Base-by-base conservation (phyloP, 2,329 filamentous ascomycete species). In the Fusarium phyllophilum region DNA sequence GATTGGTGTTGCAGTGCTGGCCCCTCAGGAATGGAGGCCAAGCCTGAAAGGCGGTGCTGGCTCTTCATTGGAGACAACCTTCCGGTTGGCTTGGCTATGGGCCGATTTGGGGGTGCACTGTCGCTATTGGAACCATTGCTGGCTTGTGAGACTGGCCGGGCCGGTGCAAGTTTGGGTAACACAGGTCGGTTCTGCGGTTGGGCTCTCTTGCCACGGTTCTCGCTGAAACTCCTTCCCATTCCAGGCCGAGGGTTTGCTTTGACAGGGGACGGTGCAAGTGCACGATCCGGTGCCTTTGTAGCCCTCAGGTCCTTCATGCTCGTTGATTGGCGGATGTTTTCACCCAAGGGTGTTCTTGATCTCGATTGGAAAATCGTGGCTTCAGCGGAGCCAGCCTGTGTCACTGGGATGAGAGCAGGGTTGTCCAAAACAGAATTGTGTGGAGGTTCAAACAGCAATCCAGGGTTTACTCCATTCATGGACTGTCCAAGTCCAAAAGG, bases 11-110 rank as follows among this genome's bases (percentile, higher is more conserved):
- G 81, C 5, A 83, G 78, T 26, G 79, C 72, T 17, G 84, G 67
- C 13, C 67, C 80, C 77, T 92, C 90, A 1, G 89, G 89, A 36
- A 92, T 91, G 3, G 89, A 89, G 2, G 84, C 86, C 18, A 90
- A 80, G 61, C 86, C 86, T 6, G 87, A 84, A 12, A 89, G 78
- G 18, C 87, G 85, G 51, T 85, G 83, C 65, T 88, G 85, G 42
- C 74, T 79, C 74, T 89, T 90, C n/a, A 87, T 77, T 4, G 89
- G 88, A 8, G 88, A 90, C 61, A 81, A 79, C 59, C 88, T 84
- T 20, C 87, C 88, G 22, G 83, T 84, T 17, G 84, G 77, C 52
- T 86, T 81, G 76, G 74, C 75, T 64, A 77, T 75, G 17, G 85
- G 81, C 46, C 85, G 83, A 55, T 77, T 79, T 34, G 76, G 66